These are phyloP conservation scores for Pleurozium schreberi DNA, from an alignment of 225 moss, liverwort and hornwort genomes.

Conservation along the genomic window DNA sequence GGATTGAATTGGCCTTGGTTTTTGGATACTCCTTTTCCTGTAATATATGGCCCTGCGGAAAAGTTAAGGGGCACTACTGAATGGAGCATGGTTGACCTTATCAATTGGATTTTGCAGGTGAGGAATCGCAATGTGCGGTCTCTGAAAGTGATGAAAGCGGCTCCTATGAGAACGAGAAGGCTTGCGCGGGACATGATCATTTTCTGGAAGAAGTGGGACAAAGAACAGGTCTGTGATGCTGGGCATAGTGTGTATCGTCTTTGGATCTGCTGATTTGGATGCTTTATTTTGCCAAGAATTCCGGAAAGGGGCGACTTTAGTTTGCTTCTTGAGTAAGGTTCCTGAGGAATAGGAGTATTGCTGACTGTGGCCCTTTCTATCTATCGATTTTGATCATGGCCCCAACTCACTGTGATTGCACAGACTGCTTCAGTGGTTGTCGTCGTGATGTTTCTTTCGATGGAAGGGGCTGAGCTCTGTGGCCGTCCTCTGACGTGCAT, in stretches of 20 bases:
- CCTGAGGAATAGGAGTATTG: not conserved
- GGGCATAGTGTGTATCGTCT: not conserved
- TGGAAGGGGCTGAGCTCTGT: not conserved
- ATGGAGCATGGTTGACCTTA: not conserved
- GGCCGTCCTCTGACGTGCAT: not conserved
- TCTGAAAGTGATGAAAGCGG: constrained; percentile 62
- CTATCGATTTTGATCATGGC: not conserved
- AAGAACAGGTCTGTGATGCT: constrained; percentile 57
- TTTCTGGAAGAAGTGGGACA: constrained; percentile 96
- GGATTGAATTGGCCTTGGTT: not conserved
- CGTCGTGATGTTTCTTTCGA: not conserved
- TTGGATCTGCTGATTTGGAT: not conserved
- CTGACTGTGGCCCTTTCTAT: not conserved
- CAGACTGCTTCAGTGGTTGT: not conserved
- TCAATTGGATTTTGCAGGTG: constrained; percentile 35
- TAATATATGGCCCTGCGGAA: not conserved
- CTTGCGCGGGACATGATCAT: constrained; percentile 86
- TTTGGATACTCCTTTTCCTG: not conserved
- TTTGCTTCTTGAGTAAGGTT: not conserved
- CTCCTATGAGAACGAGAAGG: constrained; percentile 66
- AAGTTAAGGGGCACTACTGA: not conserved
- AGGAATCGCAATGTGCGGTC: constrained; percentile 67
- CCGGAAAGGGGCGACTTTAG: not conserved
- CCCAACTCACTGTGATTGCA: not conserved
- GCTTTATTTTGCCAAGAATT: not conserved